Base-by-base conservation (phyloP, 441 rosid genomes). In the Gossypium davidsonii region DNA sequence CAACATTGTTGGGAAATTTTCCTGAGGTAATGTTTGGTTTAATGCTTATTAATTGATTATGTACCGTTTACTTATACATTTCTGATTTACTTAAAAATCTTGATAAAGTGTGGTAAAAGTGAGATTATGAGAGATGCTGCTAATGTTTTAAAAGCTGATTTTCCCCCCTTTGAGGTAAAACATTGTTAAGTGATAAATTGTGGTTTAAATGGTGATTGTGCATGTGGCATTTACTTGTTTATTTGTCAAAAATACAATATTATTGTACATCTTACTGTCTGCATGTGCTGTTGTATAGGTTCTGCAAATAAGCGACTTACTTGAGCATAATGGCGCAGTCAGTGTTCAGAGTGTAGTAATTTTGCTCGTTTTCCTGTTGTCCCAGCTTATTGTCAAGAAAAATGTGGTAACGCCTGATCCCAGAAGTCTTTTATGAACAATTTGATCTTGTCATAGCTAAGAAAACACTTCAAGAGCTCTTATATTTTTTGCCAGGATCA, bases 221-320 rank as follows among this genome's bases (percentile, higher is more conserved):
- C 59, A 26, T 55, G 34, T 60, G 23, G 37, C 34, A 23, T 37
- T 26, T 72, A 10, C 62, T 49, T 58, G 11, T 51, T n/a, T 61
- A 2, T 21, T 34, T 6, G 18, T 51, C 20, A 15, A 5, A 51
- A 12, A 28, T 73, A 62, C 26, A 28, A 28, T 7, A 10, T 21
- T 28, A 49, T 64, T 56, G 8, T 28, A n/a, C 46, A 59, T 26
- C 39, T 39, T 59, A 42, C 57, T 14, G 14, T 39, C 14, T 25
- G 44, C 56, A 39, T 79, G 34, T 17, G 17, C 18, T 58, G 52
- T 65, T 55, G 26, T 78, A 51, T 86, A 94, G 98, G 91, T 94
- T 80, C 80, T 94, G 78, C 93, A 94, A 80, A 86, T 86, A 77
- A 85, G 98, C 79, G 99, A 94, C 71, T 81, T 94, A 82, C 89